Evolutionary conservation across 805 yeast genomes (phyloP), one percentile per base, ranked within the genome.

Genomic region (Suhomyces emberorum): DNA sequence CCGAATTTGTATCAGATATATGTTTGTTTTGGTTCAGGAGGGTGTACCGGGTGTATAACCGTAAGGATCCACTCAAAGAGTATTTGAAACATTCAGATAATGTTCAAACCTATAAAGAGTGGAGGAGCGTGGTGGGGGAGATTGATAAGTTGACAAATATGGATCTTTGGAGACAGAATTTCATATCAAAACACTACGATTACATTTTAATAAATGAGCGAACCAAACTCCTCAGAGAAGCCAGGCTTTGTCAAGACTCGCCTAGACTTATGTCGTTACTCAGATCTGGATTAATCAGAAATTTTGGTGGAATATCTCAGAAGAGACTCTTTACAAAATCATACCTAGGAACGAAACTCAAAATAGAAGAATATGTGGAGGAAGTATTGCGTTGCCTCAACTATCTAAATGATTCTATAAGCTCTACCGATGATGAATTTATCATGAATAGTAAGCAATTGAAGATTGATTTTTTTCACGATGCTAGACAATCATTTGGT

Each of bases 291-390:
- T 73, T 88, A 51, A 65, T 93, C 23, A 65, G 98, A 27, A 93
- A 93, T 54, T 85, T 91, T 64, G 98, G 95, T 5, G 95, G 95
- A 1, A 87, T 93, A 4, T 76, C 95, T 1, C 85, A 83, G 46
- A 79, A 82, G 44, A 74, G 81, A 36, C 64, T 93, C 30, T 91
- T 85, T 65, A 83, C 83, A 37, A 79, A 88, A 39, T 77, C 95
- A 0, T 83, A 86, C 48, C 69, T 84, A 41, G 98, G 98, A 1
- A 93, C 98, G 1, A 93, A 93, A 63, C 63, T 77, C 35, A 68
- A 88, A 43, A 91, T 93, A 35, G 97, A 93, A 57, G 91, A 86
- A 37, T 88, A 88, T 55, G 79, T 88, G 18, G 65, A 73, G 21
- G 95, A 86, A 52, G 91, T 88, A 0, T 61, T 86, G 29, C 73